A percentile compares a stretch with the other conserved stretches of the same genome.
phyloP scores from a whole-genome alignment of 73 alveolate species.

The Uronychia binucleata region DNA sequence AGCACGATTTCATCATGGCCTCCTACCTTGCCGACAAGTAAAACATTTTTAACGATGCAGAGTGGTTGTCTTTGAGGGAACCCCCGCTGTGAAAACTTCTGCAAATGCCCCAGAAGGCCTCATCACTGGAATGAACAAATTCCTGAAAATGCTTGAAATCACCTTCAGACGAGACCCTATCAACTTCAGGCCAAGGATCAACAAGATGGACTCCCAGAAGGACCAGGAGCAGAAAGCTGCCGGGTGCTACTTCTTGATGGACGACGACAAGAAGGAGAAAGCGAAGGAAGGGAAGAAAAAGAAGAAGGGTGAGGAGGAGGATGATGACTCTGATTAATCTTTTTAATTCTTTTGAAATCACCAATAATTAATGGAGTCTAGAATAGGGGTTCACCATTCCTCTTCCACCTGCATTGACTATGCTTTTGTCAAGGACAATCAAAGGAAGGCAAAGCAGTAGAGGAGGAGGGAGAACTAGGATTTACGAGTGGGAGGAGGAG shows the following conservation, averaged over 20 bases:
- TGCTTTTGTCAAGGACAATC: neutral
- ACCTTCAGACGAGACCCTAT: conserved; percentile 98
- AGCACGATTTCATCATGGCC: conserved; percentile 99
- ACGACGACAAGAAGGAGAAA: conserved; percentile 50
- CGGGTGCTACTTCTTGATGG: conserved; percentile 94
- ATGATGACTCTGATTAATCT: neutral
- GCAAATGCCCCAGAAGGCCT: conserved; percentile 94
- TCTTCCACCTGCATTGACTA: neutral
- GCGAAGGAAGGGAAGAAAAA: conserved; percentile 33
- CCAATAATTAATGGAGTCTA: neutral
- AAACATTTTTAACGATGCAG: neutral
- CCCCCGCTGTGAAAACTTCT: conserved; percentile 88
- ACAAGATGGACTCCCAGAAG: conserved; percentile 94
- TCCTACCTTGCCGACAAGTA: conserved; percentile 95
- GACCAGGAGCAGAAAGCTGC: conserved; percentile 96
- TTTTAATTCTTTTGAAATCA: neutral
- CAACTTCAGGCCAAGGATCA: conserved; percentile 99
- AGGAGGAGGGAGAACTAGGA: no score
- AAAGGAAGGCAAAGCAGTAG: neutral
- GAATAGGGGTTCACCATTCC: no score
- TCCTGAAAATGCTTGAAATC: conserved; percentile 93
- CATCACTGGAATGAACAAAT: conserved; percentile 97
- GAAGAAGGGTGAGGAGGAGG: conserved; percentile 13
- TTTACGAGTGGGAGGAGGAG: no score
- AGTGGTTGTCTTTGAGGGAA: conserved; percentile 93